These are phyloP conservation scores for Cardamine occulta DNA, from an alignment of 345 rosid genomes.

Conservation along the genomic window DNA sequence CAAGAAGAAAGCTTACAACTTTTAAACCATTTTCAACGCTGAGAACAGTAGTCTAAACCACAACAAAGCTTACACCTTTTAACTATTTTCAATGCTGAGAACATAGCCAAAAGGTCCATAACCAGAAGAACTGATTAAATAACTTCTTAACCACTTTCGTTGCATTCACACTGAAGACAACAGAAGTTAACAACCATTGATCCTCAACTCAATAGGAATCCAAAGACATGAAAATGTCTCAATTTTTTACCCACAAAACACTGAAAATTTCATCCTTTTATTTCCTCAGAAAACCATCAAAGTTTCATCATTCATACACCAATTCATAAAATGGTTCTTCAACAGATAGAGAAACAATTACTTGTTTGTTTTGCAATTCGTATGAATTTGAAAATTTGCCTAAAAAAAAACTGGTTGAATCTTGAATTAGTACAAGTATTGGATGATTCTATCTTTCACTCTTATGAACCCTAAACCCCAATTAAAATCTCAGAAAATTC, in stretches of 20 bases:
- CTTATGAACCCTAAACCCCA: slow-evolving; percentile 1
- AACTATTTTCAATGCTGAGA: slow-evolving; percentile 43
- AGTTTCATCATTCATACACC: slow-evolving; percentile 7
- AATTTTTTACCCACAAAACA: not conserved
- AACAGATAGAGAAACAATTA: not conserved
- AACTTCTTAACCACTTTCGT: not conserved
- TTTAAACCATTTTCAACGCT: slow-evolving; percentile 28
- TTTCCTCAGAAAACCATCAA: not conserved
- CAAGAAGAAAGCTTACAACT: slow-evolving; percentile 1
- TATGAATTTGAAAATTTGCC: not conserved
- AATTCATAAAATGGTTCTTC: not conserved
- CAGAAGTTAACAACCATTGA: not conserved
- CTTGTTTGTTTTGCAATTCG: not conserved
- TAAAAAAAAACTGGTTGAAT: not conserved
- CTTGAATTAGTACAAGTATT: not conserved
- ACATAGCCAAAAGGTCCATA: not conserved
- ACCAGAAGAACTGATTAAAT: not conserved
- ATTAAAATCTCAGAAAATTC: not conserved
- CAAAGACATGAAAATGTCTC: not conserved
- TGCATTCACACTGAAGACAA: not conserved
- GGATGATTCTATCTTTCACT: not conserved
- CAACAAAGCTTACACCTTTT: not conserved
- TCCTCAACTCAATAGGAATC: not conserved
- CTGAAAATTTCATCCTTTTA: not conserved
- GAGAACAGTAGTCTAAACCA: slow-evolving; percentile 22